Percentiles rank a stretch among this genome's conserved stretches.
phyloP scores from a whole-genome alignment of 1,284 basidiomycete genomes.

The Tetrapyrgos nigripes region DNA sequence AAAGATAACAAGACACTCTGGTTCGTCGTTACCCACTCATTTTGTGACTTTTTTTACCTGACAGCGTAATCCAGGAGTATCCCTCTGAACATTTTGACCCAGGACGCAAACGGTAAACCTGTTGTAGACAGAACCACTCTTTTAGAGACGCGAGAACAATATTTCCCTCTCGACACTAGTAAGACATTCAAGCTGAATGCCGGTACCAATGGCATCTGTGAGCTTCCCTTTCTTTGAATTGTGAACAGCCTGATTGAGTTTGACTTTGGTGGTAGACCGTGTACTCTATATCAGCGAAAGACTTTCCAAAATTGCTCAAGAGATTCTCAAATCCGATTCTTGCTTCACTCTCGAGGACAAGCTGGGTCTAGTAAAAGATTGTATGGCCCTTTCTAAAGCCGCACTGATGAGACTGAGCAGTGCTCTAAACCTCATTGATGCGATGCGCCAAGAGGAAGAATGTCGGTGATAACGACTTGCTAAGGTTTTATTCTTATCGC shows the following conservation, averaged over 20 bases:
- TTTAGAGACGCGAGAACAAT: conserved; percentile 75
- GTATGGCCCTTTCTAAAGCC: conserved; percentile 82
- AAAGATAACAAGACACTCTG: conserved; percentile 94
- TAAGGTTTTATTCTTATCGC: conserved; percentile 7
- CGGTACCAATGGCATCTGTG: conserved; percentile 90
- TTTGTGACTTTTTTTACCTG: conserved; percentile 14
- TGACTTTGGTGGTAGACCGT: conserved; percentile 60
- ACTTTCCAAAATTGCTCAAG: conserved; percentile 80
- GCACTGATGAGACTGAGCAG: conserved; percentile 82
- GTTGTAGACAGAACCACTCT: conserved; percentile 72
- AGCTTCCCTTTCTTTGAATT: conserved; percentile 30
- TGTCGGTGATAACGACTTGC: conserved; percentile 50
- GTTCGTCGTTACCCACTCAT: conserved; percentile 44
- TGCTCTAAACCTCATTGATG: conserved; percentile 76
- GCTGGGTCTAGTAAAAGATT: conserved; percentile 87
- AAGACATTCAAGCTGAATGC: conserved; percentile 90
- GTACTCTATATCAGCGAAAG: conserved; percentile 88
- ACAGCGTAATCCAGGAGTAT: conserved; percentile 64
- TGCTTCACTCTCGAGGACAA: conserved; percentile 86
- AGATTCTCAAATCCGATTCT: conserved; percentile 72
- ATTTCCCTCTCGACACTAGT: conserved; percentile 72
- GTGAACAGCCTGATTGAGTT: background rate
- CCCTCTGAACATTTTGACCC: conserved; percentile 81
- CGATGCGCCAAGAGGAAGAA: conserved; percentile 77
- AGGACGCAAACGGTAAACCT: conserved; percentile 62